phyloP scores from a whole-genome alignment of 2,329 filamentous ascomycete species.

The Xylariaceae sp. region DNA sequence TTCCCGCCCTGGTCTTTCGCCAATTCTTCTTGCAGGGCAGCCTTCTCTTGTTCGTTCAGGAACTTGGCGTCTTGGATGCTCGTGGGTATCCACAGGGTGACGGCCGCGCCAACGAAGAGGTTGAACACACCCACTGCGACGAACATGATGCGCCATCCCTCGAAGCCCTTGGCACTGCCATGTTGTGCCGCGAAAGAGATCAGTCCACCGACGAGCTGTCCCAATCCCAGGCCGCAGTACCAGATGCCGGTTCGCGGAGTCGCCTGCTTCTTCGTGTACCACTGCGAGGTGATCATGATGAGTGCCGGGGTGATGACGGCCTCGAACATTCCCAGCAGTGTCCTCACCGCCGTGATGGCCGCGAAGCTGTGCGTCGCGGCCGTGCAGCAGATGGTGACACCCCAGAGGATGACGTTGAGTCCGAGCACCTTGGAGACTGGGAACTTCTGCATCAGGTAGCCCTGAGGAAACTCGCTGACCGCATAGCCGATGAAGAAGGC shows the following conservation, averaged over 20 bases:
- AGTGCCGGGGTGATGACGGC: constrained; percentile 63
- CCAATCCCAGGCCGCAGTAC: constrained; percentile 53
- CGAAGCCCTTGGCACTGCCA: constrained; percentile 27
- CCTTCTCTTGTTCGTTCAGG: constrained; percentile 32
- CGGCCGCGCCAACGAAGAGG: constrained; percentile 30
- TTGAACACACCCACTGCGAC: constrained; percentile 40
- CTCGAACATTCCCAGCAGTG: constrained; percentile 63
- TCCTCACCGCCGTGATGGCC: constrained; percentile 56
- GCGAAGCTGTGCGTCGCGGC: constrained; percentile 53
- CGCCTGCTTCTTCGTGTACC: constrained; percentile 66
- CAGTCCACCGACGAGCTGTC: constrained; percentile 42
- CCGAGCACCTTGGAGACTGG: constrained; percentile 56
- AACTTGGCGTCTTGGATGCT: constrained; percentile 37
- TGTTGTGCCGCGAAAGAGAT: constrained; percentile 48
- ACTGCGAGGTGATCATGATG: constrained; percentile 59
- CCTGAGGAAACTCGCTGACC: constrained; percentile 53
- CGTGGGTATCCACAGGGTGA: constrained; percentile 39
- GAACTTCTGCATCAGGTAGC: constrained; percentile 51
- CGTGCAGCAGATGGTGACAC: constrained; percentile 53
- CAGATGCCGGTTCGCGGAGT: constrained; percentile 55
- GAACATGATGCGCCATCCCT: constrained; percentile 44
- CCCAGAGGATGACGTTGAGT: constrained; percentile 51
- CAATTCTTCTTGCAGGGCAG: constrained; percentile 44
- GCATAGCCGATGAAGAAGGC: constrained; percentile 56
- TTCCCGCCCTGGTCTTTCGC: constrained; percentile 53